These are phyloP conservation scores for Solanum hybrid DNA, from an alignment of 305 asterid species.

Conservation along the genomic window DNA sequence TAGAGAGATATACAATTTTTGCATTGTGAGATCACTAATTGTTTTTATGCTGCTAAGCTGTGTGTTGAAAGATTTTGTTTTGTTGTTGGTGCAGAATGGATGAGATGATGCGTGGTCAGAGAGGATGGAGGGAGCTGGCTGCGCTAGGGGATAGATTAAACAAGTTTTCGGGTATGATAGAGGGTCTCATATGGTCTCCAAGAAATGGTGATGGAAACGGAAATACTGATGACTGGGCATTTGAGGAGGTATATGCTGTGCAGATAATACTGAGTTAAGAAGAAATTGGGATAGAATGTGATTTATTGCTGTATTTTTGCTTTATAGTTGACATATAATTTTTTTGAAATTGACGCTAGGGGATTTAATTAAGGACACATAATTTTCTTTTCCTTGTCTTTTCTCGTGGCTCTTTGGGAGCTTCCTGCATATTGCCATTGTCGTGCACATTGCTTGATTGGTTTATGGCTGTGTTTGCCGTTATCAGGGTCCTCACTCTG, in stretches of 20 bases:
- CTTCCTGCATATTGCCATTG: background rate
- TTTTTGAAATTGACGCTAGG: background rate
- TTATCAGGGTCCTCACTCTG: slow-evolving; percentile 89
- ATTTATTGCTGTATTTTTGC: background rate
- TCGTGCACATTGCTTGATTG: background rate
- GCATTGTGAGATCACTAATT: background rate
- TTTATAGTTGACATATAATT: background rate
- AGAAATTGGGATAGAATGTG: background rate
- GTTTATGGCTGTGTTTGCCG: slow-evolving; percentile 6
- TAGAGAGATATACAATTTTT: background rate
- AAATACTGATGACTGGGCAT: slow-evolving; percentile 83
- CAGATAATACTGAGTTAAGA: background rate
- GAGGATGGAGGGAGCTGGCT: slow-evolving; percentile 98
- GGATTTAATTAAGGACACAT: background rate
- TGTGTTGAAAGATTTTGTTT: slow-evolving; percentile 2
- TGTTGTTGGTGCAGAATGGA: slow-evolving; percentile 70
- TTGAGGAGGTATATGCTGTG: slow-evolving; percentile 66
- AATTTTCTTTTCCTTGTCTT: background rate
- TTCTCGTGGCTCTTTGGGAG: background rate
- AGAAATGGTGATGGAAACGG: slow-evolving; percentile 52
- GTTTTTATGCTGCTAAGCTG: background rate
- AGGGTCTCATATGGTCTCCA: slow-evolving; percentile 97
- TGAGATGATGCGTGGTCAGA: slow-evolving; percentile 99
- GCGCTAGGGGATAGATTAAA: slow-evolving; percentile 79
- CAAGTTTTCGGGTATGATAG: slow-evolving; percentile 86